A percentile compares a stretch with the other conserved stretches of the same genome.
These are phyloP conservation scores for Escallonia rubra DNA, from an alignment of 129 eudicot genomes.

Conservation along the genomic window DNA sequence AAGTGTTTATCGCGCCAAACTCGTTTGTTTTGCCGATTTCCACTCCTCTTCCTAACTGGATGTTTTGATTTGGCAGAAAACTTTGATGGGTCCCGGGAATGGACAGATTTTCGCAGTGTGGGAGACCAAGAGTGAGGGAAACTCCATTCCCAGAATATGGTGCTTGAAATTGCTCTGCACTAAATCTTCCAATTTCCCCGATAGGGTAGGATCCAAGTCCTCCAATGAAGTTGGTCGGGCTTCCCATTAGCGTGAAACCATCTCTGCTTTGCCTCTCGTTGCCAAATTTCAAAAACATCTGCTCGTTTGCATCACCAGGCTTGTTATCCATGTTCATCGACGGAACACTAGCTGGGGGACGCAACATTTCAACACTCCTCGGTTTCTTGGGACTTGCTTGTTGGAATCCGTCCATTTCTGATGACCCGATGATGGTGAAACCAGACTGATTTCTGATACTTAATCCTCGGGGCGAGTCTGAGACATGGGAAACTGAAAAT, in stretches of 20 bases:
- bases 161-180: conserved; percentile 49
- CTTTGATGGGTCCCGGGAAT: conserved; percentile 53
- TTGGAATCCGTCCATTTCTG: conserved; percentile 56
- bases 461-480: conserved; percentile 33
- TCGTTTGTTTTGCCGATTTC: conserved; percentile 47
- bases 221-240: conserved; percentile 65
- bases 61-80: conserved; percentile 53
- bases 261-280: conserved; percentile 41
- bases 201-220: conserved; percentile 73
- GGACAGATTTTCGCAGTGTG: conserved; percentile 65
- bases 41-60: conserved; percentile 47
- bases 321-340: conserved; percentile 26
- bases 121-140: conserved; percentile 86
- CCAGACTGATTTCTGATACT: conserved; percentile 40
- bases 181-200: conserved; percentile 69
- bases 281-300: conserved; percentile 37
- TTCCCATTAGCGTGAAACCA: conserved; percentile 59
- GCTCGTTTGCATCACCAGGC: conserved; percentile 16
- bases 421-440: conserved; percentile 49
- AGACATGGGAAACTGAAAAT: conserved; percentile 31
- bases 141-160: conserved; percentile 71
- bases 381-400: conserved; percentile 70
- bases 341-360: conserved; percentile 12
- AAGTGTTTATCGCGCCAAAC: conserved; percentile 42
- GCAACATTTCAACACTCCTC: conserved; percentile 35